phyloP scores from a whole-genome alignment of 805 yeast species.

The Kregervanrija delftensis region DNA sequence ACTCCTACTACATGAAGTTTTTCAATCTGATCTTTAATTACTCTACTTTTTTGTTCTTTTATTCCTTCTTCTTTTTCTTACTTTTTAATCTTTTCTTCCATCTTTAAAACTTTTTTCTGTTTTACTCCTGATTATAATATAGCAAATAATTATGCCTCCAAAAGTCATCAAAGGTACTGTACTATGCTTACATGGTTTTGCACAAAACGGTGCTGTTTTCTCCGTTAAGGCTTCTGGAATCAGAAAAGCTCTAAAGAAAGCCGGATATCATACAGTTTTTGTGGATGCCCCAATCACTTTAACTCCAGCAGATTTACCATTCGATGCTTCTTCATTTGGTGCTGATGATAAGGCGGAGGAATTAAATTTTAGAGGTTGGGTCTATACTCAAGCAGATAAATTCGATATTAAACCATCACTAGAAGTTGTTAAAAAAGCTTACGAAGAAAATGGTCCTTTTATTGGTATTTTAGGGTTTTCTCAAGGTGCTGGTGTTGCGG shows the following conservation, averaged over 20 bases:
- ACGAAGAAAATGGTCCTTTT: constrained; percentile 67
- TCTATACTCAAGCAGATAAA: constrained; percentile 39
- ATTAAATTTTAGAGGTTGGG: constrained; percentile 58
- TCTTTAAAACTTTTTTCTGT: not conserved
- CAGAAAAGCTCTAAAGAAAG: constrained; percentile 60
- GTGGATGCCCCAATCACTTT: constrained; percentile 72
- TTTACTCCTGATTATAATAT: not conserved
- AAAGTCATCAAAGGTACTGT: constrained; percentile 37
- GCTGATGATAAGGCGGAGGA: constrained; percentile 35
- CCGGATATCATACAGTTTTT: constrained; percentile 65
- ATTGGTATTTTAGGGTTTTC: constrained; percentile 88
- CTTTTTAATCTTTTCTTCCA: constrained; percentile 1
- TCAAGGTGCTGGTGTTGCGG: constrained; percentile 89
- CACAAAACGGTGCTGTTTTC: constrained; percentile 78
- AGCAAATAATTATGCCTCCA: constrained; percentile 15
- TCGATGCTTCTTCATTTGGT: constrained; percentile 41
- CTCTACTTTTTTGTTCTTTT: no score
- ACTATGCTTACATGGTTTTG: constrained; percentile 86
- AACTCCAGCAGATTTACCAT: constrained; percentile 67
- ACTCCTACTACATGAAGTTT: no score
- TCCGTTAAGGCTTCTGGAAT: constrained; percentile 87
- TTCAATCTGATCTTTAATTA: no score
- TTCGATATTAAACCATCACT: constrained; percentile 35
- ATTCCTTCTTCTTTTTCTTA: not conserved
- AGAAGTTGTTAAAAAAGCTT: constrained; percentile 40